Percentiles rank a stretch among this genome's conserved stretches.
These are phyloP conservation scores for Volvox reticuliferus DNA, from an alignment of 139 green algal genomes.

Conservation along the genomic window DNA sequence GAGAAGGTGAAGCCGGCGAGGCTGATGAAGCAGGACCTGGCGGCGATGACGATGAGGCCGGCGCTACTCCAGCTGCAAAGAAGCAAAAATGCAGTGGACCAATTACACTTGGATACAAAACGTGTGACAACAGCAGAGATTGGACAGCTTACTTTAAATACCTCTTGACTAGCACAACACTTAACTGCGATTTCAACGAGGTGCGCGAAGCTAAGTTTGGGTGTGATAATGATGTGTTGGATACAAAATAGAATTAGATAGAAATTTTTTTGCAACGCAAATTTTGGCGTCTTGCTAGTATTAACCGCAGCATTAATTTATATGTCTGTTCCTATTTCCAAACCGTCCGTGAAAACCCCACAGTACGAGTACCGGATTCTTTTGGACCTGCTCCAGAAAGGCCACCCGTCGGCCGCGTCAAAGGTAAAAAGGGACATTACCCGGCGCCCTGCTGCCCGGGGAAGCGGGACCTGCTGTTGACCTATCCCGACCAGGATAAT, in stretches of 20 bases:
- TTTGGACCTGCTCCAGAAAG: constrained; percentile 74
- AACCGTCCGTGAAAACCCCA: not conserved
- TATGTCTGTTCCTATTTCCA: not conserved
- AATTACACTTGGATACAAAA: constrained; percentile 71
- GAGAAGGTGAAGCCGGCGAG: not conserved
- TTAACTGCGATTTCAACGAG: constrained; percentile 77
- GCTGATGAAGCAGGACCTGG: not conserved
- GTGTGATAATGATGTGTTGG: too few species aligned
- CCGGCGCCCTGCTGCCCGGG: too few species aligned
- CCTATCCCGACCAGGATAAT: too few species aligned
- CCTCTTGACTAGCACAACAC: constrained; percentile 53
- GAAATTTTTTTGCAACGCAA: too few species aligned
- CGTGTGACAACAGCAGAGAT: constrained; percentile 59
- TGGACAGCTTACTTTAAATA: constrained; percentile 61
- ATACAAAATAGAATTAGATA: too few species aligned
- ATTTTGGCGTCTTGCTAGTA: too few species aligned
- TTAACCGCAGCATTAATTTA: not conserved
- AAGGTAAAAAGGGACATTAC: constrained; percentile 64
- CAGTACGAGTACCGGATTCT: constrained; percentile 84
- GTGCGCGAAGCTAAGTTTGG: constrained; percentile 32
- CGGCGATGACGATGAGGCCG: not conserved
- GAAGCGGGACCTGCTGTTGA: too few species aligned
- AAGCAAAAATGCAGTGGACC: constrained; percentile 41
- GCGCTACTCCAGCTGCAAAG: not conserved
- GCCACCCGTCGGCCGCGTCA: constrained; percentile 67